Conservation (phyloP, 495 filamentous ascomycete species). For the Daldinia childiae region DNA sequence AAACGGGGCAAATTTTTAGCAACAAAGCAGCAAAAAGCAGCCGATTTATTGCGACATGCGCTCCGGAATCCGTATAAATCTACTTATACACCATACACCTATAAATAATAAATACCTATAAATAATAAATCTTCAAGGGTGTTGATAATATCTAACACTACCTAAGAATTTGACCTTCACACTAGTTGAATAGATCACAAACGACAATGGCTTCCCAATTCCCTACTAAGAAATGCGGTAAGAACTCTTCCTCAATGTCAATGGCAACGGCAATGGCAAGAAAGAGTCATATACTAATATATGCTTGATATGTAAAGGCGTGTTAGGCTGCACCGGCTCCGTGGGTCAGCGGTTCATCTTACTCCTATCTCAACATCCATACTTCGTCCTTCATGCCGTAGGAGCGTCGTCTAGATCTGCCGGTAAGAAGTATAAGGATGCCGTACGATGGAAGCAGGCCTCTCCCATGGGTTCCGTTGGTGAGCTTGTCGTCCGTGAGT, state of each 20-base stretch:
- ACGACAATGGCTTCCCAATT: slow-evolving; percentile 55
- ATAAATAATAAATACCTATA: not conserved
- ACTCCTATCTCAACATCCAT: slow-evolving; percentile 79
- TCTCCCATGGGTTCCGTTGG: slow-evolving; percentile 74
- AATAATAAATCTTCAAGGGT: not conserved
- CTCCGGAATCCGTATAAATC: slow-evolving; percentile 10
- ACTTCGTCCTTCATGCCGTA: slow-evolving; percentile 77
- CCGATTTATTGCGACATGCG: not conserved
- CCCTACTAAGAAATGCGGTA: slow-evolving; percentile 64
- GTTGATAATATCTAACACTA: not conserved
- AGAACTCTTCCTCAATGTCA: slow-evolving; percentile 23
- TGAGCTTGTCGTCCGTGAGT: slow-evolving; percentile 77
- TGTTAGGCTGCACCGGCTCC: slow-evolving; percentile 78
- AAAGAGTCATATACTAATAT: slow-evolving; percentile 5
- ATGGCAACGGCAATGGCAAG: not conserved
- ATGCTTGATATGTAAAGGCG: slow-evolving; percentile 54
- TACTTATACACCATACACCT: not conserved
- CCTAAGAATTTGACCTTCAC: not conserved
- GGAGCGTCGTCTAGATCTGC: slow-evolving; percentile 82
- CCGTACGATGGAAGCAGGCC: slow-evolving; percentile 85
- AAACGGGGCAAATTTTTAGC: slow-evolving; percentile 40
- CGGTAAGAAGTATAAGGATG: slow-evolving; percentile 85
- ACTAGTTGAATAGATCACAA: slow-evolving; percentile 2
- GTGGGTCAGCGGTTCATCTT: slow-evolving; percentile 90
- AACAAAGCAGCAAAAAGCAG: not conserved